A percentile compares a stretch with the other conserved stretches of the same genome.
Conservation (phyloP, 2,329 filamentous ascomycete species). For the Trichoderma pleuroti region DNA sequence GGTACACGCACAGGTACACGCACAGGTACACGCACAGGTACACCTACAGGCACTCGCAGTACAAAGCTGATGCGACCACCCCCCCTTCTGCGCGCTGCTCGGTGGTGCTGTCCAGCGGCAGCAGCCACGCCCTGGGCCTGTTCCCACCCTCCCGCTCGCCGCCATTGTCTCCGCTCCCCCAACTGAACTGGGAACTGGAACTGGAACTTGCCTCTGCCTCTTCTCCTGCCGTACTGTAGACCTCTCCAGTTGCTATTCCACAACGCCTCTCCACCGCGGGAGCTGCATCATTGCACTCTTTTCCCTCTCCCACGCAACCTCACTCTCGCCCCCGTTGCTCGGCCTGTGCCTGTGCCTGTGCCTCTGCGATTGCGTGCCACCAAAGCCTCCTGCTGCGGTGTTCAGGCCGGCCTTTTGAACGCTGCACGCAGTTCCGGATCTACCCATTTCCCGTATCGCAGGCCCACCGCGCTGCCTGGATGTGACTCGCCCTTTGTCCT, state of each 20-base stretch:
- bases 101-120: not conserved
- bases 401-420: slow-evolving; percentile 21
- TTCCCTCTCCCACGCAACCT: slow-evolving; percentile 18
- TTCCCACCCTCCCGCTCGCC: slow-evolving; percentile 29
- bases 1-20: not conserved
- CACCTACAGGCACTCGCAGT: no score
- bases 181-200: slow-evolving; percentile 24
- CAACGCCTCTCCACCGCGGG: slow-evolving; percentile 22
- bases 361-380: slow-evolving; percentile 15
- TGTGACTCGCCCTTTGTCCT: slow-evolving; percentile 22
- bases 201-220: slow-evolving; percentile 25
- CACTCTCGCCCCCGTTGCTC: not conserved
- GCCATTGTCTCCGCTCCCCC: slow-evolving; percentile 33
- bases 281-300: slow-evolving; percentile 27
- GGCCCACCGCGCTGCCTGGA: slow-evolving; percentile 24
- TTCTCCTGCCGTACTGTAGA: not conserved
- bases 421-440: slow-evolving; percentile 22
- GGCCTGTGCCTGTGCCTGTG: not conserved
- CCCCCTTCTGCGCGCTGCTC: not conserved
- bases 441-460: slow-evolving; percentile 20
- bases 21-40: not conserved
- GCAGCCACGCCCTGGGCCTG: slow-evolving; percentile 8
- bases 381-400: slow-evolving; percentile 21
- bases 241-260: not conserved
- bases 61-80: not conserved